Percentiles rank a stretch among this genome's conserved stretches.
phyloP scores from a whole-genome alignment of 2,329 filamentous ascomycete species.

The Hypoxylon sp. region DNA sequence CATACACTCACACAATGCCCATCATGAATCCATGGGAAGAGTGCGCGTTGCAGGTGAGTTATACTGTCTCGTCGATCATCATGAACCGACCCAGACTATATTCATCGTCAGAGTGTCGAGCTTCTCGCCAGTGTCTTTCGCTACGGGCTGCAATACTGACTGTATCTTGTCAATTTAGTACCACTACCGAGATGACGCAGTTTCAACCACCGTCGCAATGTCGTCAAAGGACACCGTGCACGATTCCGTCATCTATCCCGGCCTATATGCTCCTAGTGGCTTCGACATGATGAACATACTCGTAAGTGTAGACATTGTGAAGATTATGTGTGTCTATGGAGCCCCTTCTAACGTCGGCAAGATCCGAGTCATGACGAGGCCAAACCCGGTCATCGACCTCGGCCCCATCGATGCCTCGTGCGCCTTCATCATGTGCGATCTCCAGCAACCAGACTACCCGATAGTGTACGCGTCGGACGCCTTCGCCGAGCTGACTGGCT shows the following conservation, averaged over 20 bases:
- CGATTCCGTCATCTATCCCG: conserved; percentile 66
- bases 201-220: conserved; percentile 14
- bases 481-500: conserved; percentile 83
- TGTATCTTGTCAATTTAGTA: conserved; percentile 40
- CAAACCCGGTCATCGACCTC: conserved; percentile 80
- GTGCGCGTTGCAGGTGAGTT: conserved; percentile 50
- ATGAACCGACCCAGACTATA: background rate
- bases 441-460: conserved; percentile 77
- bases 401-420: conserved; percentile 87
- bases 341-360: conserved; percentile 38
- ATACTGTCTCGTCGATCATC: background rate
- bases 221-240: conserved; percentile 39
- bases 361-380: conserved; percentile 74
- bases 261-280: conserved; percentile 66
- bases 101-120: background rate
- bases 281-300: conserved; percentile 68
- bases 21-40: conserved; percentile 52
- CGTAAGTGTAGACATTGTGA: conserved; percentile 60
- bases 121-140: conserved; percentile 19
- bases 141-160: conserved; percentile 14
- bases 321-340: no score
- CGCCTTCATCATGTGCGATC: conserved; percentile 84
- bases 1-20: conserved; percentile 26
- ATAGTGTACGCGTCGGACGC: conserved; percentile 88
- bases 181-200: conserved; percentile 39